A percentile compares a stretch with the other conserved stretches of the same genome.
Evolutionary conservation across 495 filamentous ascomycete genomes (phyloP).

Genomic region (Penicillium canariense): DNA sequence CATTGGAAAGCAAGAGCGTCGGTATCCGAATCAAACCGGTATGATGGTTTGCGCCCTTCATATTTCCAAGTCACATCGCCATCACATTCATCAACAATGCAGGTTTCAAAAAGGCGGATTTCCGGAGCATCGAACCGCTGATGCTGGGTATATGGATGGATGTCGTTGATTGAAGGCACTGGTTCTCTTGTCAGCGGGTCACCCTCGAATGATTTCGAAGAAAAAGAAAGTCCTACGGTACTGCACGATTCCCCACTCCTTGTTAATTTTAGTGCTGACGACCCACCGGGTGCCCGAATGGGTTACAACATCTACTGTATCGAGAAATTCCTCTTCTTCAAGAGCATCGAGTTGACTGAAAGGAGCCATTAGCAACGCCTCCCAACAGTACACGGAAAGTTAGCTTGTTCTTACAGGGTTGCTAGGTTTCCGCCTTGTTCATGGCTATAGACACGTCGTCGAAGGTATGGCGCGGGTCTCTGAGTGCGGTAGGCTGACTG

Average conservation of each 20-base stretch:
- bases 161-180: not conserved
- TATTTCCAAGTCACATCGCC: not conserved
- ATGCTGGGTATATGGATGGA: conserved; percentile 5
- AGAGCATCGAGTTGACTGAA: not conserved
- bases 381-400: not conserved
- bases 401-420: not conserved
- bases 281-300: not conserved
- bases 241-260: not conserved
- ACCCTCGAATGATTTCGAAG: not conserved
- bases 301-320: conserved; percentile 2
- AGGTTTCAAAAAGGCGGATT: conserved; percentile 1
- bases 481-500: not conserved
- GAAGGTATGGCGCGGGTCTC: not conserved
- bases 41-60: conserved; percentile 1
- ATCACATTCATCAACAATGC: not conserved
- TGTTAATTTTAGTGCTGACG: not conserved
- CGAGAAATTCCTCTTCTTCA: not conserved
- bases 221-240: not conserved
- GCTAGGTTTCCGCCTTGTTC: not conserved
- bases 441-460: not conserved
- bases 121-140: not conserved
- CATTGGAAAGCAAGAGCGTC: not conserved
- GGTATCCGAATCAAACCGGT: not conserved
- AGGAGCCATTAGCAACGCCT: not conserved
- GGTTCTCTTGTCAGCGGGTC: not conserved